Percentiles rank a stretch among this genome's conserved stretches.
Evolutionary conservation across 2,329 filamentous ascomycete species (phyloP).

Genomic region (Waltergamsia citrina): DNA sequence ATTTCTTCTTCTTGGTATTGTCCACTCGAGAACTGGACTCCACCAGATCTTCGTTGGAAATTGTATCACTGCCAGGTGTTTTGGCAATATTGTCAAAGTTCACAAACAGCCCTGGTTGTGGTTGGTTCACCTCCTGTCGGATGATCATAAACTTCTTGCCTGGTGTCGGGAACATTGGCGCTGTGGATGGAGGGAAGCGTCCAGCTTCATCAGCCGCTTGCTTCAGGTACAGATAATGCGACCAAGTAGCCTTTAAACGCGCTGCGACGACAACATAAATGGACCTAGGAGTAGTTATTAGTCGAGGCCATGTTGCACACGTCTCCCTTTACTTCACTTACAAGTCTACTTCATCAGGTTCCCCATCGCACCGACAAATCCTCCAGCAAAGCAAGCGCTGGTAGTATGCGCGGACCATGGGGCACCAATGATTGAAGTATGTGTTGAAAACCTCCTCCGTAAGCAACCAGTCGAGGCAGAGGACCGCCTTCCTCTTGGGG

Average conservation of each 20-base stretch:
- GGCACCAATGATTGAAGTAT: constrained; percentile 90
- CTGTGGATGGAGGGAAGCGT: constrained; percentile 57
- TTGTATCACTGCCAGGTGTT: constrained; percentile 11
- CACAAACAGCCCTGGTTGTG: constrained; percentile 36
- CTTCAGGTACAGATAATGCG: constrained; percentile 68
- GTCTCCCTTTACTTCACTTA: constrained; percentile 34
- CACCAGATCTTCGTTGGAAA: constrained; percentile 13
- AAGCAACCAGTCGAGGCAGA: constrained; percentile 70
- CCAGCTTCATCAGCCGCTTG: constrained; percentile 50
- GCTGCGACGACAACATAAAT: constrained; percentile 61
- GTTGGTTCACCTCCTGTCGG: constrained; percentile 55
- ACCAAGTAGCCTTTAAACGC: constrained; percentile 65
- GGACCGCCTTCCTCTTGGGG: constrained; percentile 53
- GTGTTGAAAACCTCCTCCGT: constrained; percentile 66
- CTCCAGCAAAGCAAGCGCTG: constrained; percentile 89
- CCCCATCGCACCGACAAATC: constrained; percentile 66
- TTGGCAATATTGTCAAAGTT: constrained; percentile 38
- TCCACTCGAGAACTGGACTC: too few species aligned
- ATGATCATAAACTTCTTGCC: constrained; percentile 84
- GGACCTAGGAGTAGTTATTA: constrained; percentile 34
- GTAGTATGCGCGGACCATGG: constrained; percentile 89
- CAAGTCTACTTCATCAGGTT: constrained; percentile 54
- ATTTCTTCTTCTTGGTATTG: constrained; percentile 59
- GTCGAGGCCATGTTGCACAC: neutral
- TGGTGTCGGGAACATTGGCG: constrained; percentile 76